Evolutionary conservation across 169 alveolate species (phyloP).

Genomic region (Plasmodium malariae): DNA sequence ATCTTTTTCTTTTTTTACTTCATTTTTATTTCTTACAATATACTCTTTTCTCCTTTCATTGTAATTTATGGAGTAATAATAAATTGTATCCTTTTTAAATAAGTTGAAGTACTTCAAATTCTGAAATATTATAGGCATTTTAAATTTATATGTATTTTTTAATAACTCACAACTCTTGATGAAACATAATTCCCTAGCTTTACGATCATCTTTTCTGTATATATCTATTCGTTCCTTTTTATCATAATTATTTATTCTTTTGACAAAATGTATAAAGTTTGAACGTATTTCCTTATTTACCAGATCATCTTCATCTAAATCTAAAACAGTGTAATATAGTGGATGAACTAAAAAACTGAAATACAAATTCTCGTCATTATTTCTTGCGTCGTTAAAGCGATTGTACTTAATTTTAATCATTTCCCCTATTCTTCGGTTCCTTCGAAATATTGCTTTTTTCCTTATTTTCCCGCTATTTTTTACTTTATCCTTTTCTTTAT

Average conservation of each 20-base stretch:
- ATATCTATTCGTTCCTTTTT: conserved; percentile 17
- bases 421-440: not conserved
- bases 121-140: conserved; percentile 48
- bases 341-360: conserved; percentile 44
- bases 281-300: conserved; percentile 9
- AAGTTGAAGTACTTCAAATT: conserved; percentile 30
- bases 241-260: conserved; percentile 45
- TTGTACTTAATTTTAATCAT: conserved; percentile 53
- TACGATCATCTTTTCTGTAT: conserved; percentile 28
- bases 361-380: not conserved
- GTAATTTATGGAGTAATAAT: conserved; percentile 35
- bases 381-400: conserved; percentile 28
- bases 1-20: not conserved
- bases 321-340: conserved; percentile 32
- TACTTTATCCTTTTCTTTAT: too few relatives aligned
- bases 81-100: conserved; percentile 9
- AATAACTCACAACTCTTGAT: conserved; percentile 40
- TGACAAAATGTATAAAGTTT: conserved; percentile 7
- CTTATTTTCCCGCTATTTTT: too few relatives aligned
- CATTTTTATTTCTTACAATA: conserved; percentile 19
- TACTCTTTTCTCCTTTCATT: not conserved
- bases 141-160: conserved; percentile 52
- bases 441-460: too few relatives aligned
- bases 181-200: conserved; percentile 30
- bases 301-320: conserved; percentile 39